Percentiles rank a stretch among this genome's conserved stretches.
These are phyloP conservation scores for Corrigiola litoralis DNA, from an alignment of 179 eudicot species.

Conservation along the genomic window DNA sequence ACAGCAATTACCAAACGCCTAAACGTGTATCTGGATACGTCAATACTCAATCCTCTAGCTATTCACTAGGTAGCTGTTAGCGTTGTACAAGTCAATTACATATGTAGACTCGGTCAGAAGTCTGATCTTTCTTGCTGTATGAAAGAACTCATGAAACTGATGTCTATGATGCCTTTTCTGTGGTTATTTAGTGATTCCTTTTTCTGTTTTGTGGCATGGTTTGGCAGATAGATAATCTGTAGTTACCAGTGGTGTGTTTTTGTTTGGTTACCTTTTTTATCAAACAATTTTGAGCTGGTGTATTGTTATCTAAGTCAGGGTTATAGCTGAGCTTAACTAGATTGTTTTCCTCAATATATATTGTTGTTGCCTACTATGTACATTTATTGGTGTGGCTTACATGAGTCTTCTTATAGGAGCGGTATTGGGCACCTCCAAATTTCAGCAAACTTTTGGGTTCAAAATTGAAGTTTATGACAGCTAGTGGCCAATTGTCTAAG, in stretches of 20 bases:
- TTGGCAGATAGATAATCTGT: neutral
- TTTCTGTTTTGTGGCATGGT: neutral
- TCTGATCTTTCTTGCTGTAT: no score
- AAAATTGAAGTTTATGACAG: slow-evolving; percentile 55
- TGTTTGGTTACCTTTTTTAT: neutral
- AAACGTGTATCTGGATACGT: no score
- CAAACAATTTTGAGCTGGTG: neutral
- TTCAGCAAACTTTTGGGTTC: slow-evolving; percentile 50
- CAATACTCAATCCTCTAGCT: no score
- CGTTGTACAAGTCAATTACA: no score
- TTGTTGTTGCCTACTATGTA: neutral
- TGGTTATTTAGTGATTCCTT: no score
- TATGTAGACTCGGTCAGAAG: no score
- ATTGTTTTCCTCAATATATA: neutral
- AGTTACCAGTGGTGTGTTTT: neutral
- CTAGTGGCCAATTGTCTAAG: slow-evolving; percentile 55
- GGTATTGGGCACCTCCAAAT: slow-evolving; percentile 64
- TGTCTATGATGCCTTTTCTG: no score
- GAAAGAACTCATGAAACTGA: no score
- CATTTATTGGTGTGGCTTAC: neutral
- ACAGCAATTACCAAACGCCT: no score
- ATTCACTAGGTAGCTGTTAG: no score
- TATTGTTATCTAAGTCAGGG: neutral
- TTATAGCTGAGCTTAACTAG: neutral
- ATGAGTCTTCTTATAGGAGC: slow-evolving; percentile 48